Evolutionary conservation across 345 rosid species (phyloP).

Genomic region (Physaria fendleri): DNA sequence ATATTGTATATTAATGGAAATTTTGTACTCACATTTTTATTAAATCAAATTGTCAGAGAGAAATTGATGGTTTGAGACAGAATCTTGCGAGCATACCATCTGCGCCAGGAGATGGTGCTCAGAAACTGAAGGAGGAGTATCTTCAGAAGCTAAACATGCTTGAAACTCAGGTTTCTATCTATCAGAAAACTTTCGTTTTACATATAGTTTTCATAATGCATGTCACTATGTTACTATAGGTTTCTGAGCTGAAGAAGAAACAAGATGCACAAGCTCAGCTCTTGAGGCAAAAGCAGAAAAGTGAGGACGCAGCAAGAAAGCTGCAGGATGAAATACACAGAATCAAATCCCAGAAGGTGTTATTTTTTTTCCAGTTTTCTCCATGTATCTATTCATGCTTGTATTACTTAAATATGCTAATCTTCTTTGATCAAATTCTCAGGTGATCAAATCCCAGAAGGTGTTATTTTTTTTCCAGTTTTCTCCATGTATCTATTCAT

Average conservation of each 20-base stretch:
- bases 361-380: background rate
- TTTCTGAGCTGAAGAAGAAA: slow-evolving; percentile 81
- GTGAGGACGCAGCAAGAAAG: slow-evolving; percentile 79
- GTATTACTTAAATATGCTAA: background rate
- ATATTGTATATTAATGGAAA: background rate
- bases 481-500: background rate
- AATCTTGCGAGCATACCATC: slow-evolving; percentile 72
- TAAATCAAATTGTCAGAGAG: slow-evolving; percentile 52
- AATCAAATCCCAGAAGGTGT: slow-evolving; percentile 81
- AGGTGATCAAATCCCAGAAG: too few relatives aligned
- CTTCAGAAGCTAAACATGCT: slow-evolving; percentile 85
- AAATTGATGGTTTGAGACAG: slow-evolving; percentile 69
- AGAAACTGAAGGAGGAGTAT: slow-evolving; percentile 74
- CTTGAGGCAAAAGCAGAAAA: slow-evolving; percentile 92
- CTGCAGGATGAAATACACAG: slow-evolving; percentile 89
- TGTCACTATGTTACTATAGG: slow-evolving; percentile 36
- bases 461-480: too few relatives aligned
- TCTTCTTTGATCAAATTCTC: slow-evolving; percentile 3
- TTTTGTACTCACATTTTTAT: background rate
- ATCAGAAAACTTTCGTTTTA: background rate
- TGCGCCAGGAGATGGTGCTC: slow-evolving; percentile 69
- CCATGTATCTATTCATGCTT: background rate
- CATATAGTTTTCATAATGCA: background rate
- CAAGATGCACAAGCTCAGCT: slow-evolving; percentile 96
- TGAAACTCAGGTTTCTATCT: slow-evolving; percentile 65